Evolutionary conservation across 2,329 filamentous ascomycete genomes (phyloP).

Genomic region (Hypoxylon sp.): DNA sequence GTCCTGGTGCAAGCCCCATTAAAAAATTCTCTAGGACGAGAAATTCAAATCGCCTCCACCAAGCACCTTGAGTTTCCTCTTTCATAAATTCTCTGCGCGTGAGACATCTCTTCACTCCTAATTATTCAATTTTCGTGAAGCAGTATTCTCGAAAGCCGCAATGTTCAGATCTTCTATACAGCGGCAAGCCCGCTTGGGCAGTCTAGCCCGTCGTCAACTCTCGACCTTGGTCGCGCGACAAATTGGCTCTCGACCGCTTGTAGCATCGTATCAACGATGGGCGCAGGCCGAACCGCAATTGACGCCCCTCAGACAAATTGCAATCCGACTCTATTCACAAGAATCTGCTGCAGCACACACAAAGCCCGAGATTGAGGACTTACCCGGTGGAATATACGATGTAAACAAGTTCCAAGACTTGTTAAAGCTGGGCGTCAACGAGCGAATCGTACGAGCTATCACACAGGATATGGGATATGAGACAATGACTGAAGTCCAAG

Average conservation of each 20-base stretch:
- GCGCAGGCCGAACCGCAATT: constrained; percentile 28
- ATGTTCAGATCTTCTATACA: constrained; percentile 51
- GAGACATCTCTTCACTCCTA: constrained; percentile 28
- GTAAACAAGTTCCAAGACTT: constrained; percentile 62
- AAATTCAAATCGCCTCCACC: constrained; percentile 34
- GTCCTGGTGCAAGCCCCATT: constrained; percentile 8
- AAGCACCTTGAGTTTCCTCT: constrained; percentile 26
- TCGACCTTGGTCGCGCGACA: constrained; percentile 42
- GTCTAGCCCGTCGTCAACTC: constrained; percentile 47
- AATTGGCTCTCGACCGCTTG: constrained; percentile 35
- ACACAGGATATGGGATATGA: constrained; percentile 80
- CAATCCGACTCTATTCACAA: constrained; percentile 45
- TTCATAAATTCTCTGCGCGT: constrained; percentile 27
- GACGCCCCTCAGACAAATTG: constrained; percentile 37
- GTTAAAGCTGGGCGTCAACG: constrained; percentile 66
- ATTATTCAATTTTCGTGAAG: constrained; percentile 24
- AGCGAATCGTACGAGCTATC: constrained; percentile 75
- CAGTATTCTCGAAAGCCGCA: constrained; percentile 18
- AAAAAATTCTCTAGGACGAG: constrained; percentile 32
- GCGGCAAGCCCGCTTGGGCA: constrained; percentile 51
- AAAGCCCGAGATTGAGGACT: constrained; percentile 27
- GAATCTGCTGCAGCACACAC: constrained; percentile 41
- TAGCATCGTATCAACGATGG: constrained; percentile 31
- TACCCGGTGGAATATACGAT: constrained; percentile 43
- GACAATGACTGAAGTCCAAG: constrained; percentile 93